phyloP scores from a whole-genome alignment of 768 basidiomycete genomes.

The Serendipita sp. region DNA sequence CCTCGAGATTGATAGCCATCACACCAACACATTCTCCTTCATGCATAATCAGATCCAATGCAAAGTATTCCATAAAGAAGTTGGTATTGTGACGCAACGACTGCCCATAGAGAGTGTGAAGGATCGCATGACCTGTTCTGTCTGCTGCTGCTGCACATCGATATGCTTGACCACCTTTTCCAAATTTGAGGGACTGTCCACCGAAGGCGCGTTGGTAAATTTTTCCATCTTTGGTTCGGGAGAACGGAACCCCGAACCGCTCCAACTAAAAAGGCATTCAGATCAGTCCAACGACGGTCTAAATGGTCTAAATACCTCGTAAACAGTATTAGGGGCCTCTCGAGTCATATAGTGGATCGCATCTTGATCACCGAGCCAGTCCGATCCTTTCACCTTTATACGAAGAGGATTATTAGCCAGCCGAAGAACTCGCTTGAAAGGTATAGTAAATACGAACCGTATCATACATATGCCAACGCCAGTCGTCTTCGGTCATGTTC shows the following conservation, averaged over 20 bases:
- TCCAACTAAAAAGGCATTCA: slow-evolving; percentile 48
- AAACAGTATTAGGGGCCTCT: slow-evolving; percentile 85
- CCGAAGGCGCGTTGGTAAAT: slow-evolving; percentile 99
- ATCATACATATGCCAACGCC: slow-evolving; percentile 99
- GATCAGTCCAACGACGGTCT: background rate
- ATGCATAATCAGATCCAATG: slow-evolving; percentile 97
- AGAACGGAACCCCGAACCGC: slow-evolving; percentile 97
- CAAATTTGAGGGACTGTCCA: slow-evolving; percentile 90
- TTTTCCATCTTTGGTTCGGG: slow-evolving; percentile 94
- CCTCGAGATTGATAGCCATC: slow-evolving; percentile 98
- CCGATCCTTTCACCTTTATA: slow-evolving; percentile 88
- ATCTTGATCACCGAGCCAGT: slow-evolving; percentile 99
- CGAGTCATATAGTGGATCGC: slow-evolving; percentile 99
- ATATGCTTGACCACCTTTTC: slow-evolving; percentile 98
- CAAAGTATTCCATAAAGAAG: slow-evolving; percentile 99
- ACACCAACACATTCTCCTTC: slow-evolving; percentile 99
- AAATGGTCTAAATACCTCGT: slow-evolving; percentile 44
- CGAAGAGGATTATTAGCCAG: slow-evolving; percentile 11
- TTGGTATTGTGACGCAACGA: slow-evolving; percentile 98
- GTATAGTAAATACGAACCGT: slow-evolving; percentile 37
- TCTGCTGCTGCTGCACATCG: slow-evolving; percentile 98
- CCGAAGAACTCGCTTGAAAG: background rate
- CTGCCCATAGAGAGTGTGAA: slow-evolving; percentile 98
- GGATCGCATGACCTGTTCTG: slow-evolving; percentile 93
- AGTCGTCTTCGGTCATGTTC: slow-evolving; percentile 99